Evolutionary conservation across 75 land plant species (phyloP).

Genomic region (Picea glauca): DNA sequence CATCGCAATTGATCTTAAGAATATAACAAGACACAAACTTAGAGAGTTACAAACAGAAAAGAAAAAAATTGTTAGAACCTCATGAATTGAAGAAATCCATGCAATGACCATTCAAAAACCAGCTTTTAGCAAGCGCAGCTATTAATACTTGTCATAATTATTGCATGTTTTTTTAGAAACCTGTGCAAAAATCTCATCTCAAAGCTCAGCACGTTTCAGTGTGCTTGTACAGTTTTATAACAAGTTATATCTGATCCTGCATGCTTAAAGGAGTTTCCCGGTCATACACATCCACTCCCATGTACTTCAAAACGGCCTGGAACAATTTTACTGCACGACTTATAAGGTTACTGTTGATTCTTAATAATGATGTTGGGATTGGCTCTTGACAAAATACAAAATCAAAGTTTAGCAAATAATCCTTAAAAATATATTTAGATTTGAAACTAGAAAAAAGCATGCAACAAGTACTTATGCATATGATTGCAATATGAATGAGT

Average conservation of each 20-base stretch:
- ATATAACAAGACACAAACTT: no score
- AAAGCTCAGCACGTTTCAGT: constrained; percentile 94
- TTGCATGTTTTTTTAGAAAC: constrained; percentile 92
- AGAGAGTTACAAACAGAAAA: no score
- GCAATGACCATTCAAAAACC: neutral
- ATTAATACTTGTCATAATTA: constrained; percentile 72
- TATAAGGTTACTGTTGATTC: constrained; percentile 68
- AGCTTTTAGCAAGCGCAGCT: neutral
- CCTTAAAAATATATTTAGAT: neutral
- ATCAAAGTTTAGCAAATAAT: neutral
- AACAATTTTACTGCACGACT: constrained; percentile 80
- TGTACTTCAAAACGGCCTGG: constrained; percentile 81
- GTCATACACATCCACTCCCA: constrained; percentile 75
- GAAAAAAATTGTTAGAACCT: no score
- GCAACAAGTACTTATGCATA: no score
- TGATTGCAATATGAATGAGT: neutral
- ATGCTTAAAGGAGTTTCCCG: constrained; percentile 41
- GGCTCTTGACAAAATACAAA: constrained; percentile 63
- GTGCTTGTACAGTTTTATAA: constrained; percentile 84
- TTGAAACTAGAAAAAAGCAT: neutral
- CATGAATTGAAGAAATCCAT: no score
- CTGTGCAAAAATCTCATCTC: constrained; percentile 92
- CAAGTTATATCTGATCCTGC: constrained; percentile 74
- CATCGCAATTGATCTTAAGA: no score
- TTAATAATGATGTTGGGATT: constrained; percentile 90